Conservation (phyloP, 331 rosid genomes). For the Rhamnella rubrinervis region DNA sequence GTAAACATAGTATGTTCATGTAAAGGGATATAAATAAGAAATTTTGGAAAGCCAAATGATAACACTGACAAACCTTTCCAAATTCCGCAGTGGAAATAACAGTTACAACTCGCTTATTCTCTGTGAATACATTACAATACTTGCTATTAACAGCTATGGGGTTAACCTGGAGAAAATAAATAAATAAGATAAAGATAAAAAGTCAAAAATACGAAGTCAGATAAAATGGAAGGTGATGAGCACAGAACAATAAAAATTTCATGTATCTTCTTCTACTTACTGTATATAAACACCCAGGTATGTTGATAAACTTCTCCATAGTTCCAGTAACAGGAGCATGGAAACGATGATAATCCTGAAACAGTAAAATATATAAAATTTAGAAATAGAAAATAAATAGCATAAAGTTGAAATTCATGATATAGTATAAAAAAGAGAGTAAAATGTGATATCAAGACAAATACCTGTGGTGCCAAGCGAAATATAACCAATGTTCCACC, state of each 20-base stretch:
- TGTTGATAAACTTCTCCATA: slow-evolving; percentile 59
- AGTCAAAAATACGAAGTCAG: not conserved
- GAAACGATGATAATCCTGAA: slow-evolving; percentile 97
- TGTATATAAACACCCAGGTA: slow-evolving; percentile 93
- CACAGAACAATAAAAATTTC: slow-evolving; percentile 14
- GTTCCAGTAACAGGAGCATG: slow-evolving; percentile 86
- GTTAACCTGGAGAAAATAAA: slow-evolving; percentile 56
- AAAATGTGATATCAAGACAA: not conserved
- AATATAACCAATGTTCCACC: slow-evolving; percentile 86
- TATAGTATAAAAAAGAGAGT: not conserved
- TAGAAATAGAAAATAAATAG: slow-evolving; percentile 15
- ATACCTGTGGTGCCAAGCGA: slow-evolving; percentile 99
- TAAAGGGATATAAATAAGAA: not conserved
- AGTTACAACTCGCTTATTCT: slow-evolving; percentile 88
- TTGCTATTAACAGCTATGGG: slow-evolving; percentile 98
- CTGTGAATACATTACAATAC: slow-evolving; percentile 95
- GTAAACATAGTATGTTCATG: too few relatives aligned
- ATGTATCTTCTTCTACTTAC: slow-evolving; percentile 46
- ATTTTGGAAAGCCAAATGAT: slow-evolving; percentile 16
- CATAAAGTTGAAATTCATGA: slow-evolving; percentile 3
- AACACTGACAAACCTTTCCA: slow-evolving; percentile 72
- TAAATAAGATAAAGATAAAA: not conserved
- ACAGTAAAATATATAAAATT: slow-evolving; percentile 18
- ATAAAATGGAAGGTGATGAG: not conserved
- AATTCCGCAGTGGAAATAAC: slow-evolving; percentile 72